Percentiles rank a stretch among this genome's conserved stretches.
These are phyloP conservation scores for Stachybotrys echinatus DNA, from an alignment of 2,329 filamentous ascomycete genomes.

Conservation along the genomic window DNA sequence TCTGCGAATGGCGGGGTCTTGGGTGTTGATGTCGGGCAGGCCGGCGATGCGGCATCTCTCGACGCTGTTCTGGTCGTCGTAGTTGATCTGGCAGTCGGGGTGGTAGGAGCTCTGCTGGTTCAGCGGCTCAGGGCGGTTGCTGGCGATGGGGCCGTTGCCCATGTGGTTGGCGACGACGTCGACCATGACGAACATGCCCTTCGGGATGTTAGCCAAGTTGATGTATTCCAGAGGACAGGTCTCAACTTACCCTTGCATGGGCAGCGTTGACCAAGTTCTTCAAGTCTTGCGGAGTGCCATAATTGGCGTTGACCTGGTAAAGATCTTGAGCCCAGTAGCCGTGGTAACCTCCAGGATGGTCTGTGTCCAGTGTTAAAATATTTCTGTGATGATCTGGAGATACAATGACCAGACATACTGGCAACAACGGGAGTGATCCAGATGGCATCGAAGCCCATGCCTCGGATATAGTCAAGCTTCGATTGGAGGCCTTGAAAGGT, in stretches of 20 bases:
- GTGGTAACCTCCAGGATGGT: constrained; percentile 41
- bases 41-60: constrained; percentile 50
- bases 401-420: constrained; percentile 22
- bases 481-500: constrained; percentile 53
- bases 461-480: constrained; percentile 58
- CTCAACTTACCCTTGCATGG: constrained; percentile 45
- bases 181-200: constrained; percentile 50
- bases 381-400: too few species aligned
- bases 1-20: constrained; percentile 38
- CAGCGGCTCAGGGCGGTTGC: constrained; percentile 35
- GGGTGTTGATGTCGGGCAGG: constrained; percentile 59
- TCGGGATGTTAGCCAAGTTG: background rate
- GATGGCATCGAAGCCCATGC: constrained; percentile 54
- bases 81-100: constrained; percentile 52
- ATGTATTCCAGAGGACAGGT: background rate
- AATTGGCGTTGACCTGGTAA: constrained; percentile 49
- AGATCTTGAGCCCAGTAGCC: constrained; percentile 51
- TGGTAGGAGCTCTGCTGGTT: constrained; percentile 56
- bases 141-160: constrained; percentile 44
- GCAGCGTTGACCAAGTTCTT: constrained; percentile 48
- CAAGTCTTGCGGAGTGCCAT: constrained; percentile 55
- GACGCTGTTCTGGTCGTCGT: constrained; percentile 41
- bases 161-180: constrained; percentile 58
- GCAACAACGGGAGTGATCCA: constrained; percentile 54
- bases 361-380: constrained; percentile 11